phyloP scores from a whole-genome alignment of 2,329 filamentous ascomycete genomes.

The Talaromyces sp. region DNA sequence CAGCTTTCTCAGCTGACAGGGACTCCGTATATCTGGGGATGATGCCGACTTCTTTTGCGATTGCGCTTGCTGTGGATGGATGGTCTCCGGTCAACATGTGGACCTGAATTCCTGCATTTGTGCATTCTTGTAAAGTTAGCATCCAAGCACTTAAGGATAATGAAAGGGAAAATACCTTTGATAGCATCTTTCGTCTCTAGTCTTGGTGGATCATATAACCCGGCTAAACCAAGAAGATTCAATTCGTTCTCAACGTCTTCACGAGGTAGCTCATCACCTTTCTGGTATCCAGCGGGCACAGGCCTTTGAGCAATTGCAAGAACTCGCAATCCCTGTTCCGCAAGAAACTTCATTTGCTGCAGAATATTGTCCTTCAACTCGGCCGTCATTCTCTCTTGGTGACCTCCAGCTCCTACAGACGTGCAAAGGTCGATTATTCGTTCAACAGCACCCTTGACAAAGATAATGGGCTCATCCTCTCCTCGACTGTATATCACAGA shows the following conservation, averaged over 20 bases:
- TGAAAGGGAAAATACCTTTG: constrained; percentile 27
- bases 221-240: constrained; percentile 57
- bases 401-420: constrained; percentile 41
- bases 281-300: constrained; percentile 23
- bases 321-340: constrained; percentile 58
- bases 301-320: constrained; percentile 53
- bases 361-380: constrained; percentile 47
- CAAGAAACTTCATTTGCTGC: constrained; percentile 56
- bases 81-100: constrained; percentile 59
- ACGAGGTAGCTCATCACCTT: constrained; percentile 40
- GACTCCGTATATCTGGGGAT: constrained; percentile 46
- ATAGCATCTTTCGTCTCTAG: constrained; percentile 57
- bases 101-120: constrained; percentile 55
- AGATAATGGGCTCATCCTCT: constrained; percentile 41
- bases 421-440: constrained; percentile 58
- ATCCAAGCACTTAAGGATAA: not conserved
- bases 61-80: constrained; percentile 55
- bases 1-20: constrained; percentile 46
- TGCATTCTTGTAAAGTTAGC: constrained; percentile 38
- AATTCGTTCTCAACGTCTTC: constrained; percentile 53
- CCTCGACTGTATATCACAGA: constrained; percentile 55
- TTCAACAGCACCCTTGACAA: constrained; percentile 63
- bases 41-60: constrained; percentile 58
- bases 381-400: constrained; percentile 40
- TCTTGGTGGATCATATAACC: constrained; percentile 61